These are phyloP conservation scores for Pleurotus tuber-regium DNA, from an alignment of 768 basidiomycete genomes.

Conservation along the genomic window DNA sequence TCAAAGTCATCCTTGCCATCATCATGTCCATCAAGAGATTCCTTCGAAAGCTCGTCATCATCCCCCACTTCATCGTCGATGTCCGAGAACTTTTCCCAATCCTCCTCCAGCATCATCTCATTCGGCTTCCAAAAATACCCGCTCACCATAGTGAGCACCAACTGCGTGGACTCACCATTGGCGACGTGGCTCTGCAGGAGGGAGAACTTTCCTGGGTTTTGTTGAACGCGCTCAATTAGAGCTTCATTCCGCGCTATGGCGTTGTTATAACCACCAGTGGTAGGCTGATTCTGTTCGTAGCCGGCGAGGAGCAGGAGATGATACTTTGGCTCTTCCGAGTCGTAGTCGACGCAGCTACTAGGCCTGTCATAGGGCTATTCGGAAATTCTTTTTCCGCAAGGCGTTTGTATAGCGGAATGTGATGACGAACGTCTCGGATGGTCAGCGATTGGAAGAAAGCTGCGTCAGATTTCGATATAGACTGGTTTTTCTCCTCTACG, in stretches of 20 bases:
- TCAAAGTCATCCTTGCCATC: not conserved
- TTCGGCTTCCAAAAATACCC: constrained; percentile 26
- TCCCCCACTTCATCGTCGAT: not conserved
- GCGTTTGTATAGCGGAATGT: constrained; percentile 22
- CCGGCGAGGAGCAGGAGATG: constrained; percentile 24
- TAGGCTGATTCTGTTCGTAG: constrained; percentile 18
- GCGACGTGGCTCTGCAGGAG: constrained; percentile 32
- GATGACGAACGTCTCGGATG: constrained; percentile 29
- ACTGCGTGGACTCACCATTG: constrained; percentile 25
- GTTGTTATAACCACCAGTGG: constrained; percentile 20
- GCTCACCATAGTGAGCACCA: constrained; percentile 29
- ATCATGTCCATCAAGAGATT: not conserved
- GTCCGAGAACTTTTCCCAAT: not conserved
- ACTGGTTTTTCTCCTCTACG: constrained; percentile 29
- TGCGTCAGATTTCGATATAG: constrained; percentile 29
- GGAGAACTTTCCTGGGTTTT: constrained; percentile 29
- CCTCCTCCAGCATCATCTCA: not conserved
- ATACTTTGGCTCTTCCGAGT: constrained; percentile 25
- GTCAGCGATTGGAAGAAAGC: constrained; percentile 33
- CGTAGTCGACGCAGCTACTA: constrained; percentile 35
- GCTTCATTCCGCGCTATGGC: constrained; percentile 35
- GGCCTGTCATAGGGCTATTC: constrained; percentile 16
- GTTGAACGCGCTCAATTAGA: constrained; percentile 30
- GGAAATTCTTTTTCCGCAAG: constrained; percentile 26
- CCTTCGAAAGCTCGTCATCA: too few relatives aligned